Conservation (phyloP, 2,329 filamentous ascomycete species). For the Nemania serpens region DNA sequence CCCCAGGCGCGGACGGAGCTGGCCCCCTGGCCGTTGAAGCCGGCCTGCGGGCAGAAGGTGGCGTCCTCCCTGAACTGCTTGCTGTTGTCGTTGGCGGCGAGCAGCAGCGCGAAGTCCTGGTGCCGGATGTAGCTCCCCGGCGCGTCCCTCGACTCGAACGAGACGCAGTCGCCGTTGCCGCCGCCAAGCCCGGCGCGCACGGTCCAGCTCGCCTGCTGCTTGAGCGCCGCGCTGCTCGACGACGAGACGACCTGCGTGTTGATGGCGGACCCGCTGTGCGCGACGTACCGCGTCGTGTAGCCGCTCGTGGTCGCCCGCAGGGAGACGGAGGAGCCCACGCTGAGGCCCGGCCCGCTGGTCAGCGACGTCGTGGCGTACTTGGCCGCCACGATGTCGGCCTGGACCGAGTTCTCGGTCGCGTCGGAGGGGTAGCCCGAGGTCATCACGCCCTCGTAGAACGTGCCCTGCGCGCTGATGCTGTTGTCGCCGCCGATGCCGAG, state of each 20-base stretch:
- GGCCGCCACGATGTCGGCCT: slow-evolving; percentile 64
- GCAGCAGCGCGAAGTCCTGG: slow-evolving; percentile 54
- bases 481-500: slow-evolving; percentile 75
- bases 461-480: slow-evolving; percentile 62
- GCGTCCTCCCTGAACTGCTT: slow-evolving; percentile 65
- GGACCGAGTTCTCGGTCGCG: slow-evolving; percentile 60
- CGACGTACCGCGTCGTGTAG: slow-evolving; percentile 58
- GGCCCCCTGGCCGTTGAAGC: slow-evolving; percentile 52
- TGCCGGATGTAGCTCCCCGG: slow-evolving; percentile 64
- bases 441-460: slow-evolving; percentile 70
- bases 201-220: slow-evolving; percentile 58
- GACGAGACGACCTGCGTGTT: slow-evolving; percentile 60
- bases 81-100: slow-evolving; percentile 57
- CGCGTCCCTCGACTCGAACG: slow-evolving; percentile 63
- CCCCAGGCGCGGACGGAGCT: slow-evolving; percentile 61
- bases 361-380: slow-evolving; percentile 55
- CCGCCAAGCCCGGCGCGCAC: slow-evolving; percentile 55
- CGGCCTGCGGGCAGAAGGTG: slow-evolving; percentile 63
- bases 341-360: slow-evolving; percentile 53
- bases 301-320: slow-evolving; percentile 60
- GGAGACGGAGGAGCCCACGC: slow-evolving; percentile 55
- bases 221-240: slow-evolving; percentile 53
- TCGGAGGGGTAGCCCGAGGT: slow-evolving; percentile 65
- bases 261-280: slow-evolving; percentile 55
- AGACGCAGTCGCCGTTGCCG: slow-evolving; percentile 60